These are phyloP conservation scores for Fomitopsis betulina DNA, from an alignment of 1,284 basidiomycete species.

Conservation along the genomic window DNA sequence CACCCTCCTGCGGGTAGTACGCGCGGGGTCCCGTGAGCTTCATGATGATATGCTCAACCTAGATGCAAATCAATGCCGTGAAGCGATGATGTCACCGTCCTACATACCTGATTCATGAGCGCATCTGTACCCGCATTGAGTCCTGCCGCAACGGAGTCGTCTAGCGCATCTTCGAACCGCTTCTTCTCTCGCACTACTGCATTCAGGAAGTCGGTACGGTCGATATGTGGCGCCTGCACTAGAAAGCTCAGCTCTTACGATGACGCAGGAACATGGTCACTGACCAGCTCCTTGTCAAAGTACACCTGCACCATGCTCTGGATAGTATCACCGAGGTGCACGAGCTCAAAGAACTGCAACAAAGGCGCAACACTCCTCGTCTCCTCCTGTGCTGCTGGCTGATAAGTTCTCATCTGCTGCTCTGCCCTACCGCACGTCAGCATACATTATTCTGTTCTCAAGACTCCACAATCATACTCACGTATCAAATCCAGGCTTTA, in stretches of 20 bases:
- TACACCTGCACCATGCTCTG: constrained; percentile 98
- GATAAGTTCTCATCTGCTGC: constrained; percentile 83
- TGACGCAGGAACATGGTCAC: constrained; percentile 13
- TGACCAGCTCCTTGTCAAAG: constrained; percentile 90
- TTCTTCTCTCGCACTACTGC: constrained; percentile 95
- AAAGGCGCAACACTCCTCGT: constrained; percentile 84
- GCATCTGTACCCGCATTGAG: constrained; percentile 95
- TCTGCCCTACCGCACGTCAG: constrained; percentile 52
- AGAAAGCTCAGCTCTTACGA: not conserved
- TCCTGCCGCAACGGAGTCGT: constrained; percentile 90
- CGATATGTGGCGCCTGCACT: constrained; percentile 74
- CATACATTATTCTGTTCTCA: not conserved
- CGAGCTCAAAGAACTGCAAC: constrained; percentile 96
- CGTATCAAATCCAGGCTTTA: constrained; percentile 82
- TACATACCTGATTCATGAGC: constrained; percentile 84
- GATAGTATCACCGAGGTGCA: constrained; percentile 96
- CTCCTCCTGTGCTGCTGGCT: constrained; percentile 78
- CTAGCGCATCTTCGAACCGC: constrained; percentile 86
- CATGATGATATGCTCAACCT: constrained; percentile 92
- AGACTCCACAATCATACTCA: constrained; percentile 31
- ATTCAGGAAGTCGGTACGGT: constrained; percentile 92
- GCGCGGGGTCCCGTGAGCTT: constrained; percentile 82
- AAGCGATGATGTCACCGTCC: not conserved
- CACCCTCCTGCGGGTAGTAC: constrained; percentile 85
- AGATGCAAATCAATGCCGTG: not conserved